Conservation (phyloP, 2,329 filamentous ascomycete species). For the Fusarium sublunatum region DNA sequence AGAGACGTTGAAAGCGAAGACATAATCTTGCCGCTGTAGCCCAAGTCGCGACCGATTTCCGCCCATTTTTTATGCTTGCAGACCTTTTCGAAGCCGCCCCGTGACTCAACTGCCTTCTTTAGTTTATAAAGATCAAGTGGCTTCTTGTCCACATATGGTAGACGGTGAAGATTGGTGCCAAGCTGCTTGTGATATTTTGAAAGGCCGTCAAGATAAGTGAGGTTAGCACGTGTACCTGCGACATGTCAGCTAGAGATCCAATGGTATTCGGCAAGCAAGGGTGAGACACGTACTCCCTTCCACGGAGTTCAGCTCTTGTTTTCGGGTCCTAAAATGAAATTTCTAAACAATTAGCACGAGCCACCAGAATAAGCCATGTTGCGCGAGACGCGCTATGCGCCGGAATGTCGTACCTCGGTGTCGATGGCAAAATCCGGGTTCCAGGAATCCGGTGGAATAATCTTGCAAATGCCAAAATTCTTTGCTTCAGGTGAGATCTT, state of each 20-base stretch:
- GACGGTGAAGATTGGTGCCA: slow-evolving; percentile 90
- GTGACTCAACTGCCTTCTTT: slow-evolving; percentile 94
- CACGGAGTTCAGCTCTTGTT: slow-evolving; percentile 96
- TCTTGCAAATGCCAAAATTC: slow-evolving; percentile 93
- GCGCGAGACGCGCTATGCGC: slow-evolving; percentile 16
- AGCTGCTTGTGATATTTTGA: slow-evolving; percentile 97
- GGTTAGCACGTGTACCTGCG: slow-evolving; percentile 89
- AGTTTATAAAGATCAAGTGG: slow-evolving; percentile 94
- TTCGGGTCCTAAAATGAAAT: slow-evolving; percentile 96
- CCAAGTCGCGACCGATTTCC: slow-evolving; percentile 94
- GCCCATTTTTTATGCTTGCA: slow-evolving; percentile 99
- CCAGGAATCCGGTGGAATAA: slow-evolving; percentile 93
- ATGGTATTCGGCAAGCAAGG: slow-evolving; percentile 5
- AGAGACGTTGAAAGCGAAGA: slow-evolving; percentile 96
- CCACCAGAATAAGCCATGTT: slow-evolving; percentile 8
- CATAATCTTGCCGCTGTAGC: slow-evolving; percentile 99
- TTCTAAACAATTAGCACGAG: slow-evolving; percentile 64
- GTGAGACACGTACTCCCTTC: slow-evolving; percentile 82
- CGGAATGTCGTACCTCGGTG: slow-evolving; percentile 76
- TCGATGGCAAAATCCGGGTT: slow-evolving; percentile 96
- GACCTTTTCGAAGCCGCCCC: slow-evolving; percentile 94
- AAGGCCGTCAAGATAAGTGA: slow-evolving; percentile 95
- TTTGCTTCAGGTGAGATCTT: slow-evolving; percentile 89
- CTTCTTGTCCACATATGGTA: slow-evolving; percentile 97
- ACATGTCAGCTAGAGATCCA: slow-evolving; percentile 50